Percentiles rank a stretch among this genome's conserved stretches.
These are phyloP conservation scores for Bryopsis sp. DNA, from an alignment of 139 green algal genomes.

Conservation along the genomic window DNA sequence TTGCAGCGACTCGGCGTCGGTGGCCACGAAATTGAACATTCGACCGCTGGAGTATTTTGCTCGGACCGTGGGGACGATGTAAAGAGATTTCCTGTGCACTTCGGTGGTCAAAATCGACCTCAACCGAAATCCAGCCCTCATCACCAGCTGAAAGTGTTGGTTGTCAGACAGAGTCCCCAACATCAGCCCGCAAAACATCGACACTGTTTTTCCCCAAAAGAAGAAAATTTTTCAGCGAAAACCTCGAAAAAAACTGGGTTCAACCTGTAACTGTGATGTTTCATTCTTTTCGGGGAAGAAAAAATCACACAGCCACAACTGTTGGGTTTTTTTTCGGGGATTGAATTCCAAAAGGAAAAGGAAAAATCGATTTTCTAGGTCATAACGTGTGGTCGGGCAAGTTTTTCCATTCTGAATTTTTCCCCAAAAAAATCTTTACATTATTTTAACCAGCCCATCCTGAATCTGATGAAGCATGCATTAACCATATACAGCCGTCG, in stretches of 20 bases:
- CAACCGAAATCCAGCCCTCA: constrained; percentile 43
- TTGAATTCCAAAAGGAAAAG: too few species aligned
- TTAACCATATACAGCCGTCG: neutral
- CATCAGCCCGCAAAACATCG: constrained; percentile 32
- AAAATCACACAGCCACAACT: neutral
- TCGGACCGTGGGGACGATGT: constrained; percentile 30
- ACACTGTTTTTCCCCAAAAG: constrained; percentile 15
- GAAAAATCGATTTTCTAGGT: too few species aligned
- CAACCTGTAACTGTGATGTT: neutral
- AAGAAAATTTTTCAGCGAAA: constrained; percentile 21
- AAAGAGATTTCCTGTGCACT: constrained; percentile 42
- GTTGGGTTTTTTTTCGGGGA: too few species aligned
- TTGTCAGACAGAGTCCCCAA: constrained; percentile 41
- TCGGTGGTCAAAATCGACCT: constrained; percentile 42
- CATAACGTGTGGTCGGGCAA: too few species aligned
- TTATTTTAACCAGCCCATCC: neutral
- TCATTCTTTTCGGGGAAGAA: neutral
- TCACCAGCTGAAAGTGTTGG: constrained; percentile 50
- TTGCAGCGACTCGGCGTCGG: constrained; percentile 44
- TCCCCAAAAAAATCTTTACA: too few species aligned
- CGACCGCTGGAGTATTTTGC: constrained; percentile 35
- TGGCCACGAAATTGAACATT: constrained; percentile 41
- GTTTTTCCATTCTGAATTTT: too few species aligned
- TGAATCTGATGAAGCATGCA: constrained; percentile 10
- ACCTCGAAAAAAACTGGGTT: neutral